Evolutionary conservation across 2,329 filamentous ascomycete species (phyloP).

Genomic region (Xylaria sp.): DNA sequence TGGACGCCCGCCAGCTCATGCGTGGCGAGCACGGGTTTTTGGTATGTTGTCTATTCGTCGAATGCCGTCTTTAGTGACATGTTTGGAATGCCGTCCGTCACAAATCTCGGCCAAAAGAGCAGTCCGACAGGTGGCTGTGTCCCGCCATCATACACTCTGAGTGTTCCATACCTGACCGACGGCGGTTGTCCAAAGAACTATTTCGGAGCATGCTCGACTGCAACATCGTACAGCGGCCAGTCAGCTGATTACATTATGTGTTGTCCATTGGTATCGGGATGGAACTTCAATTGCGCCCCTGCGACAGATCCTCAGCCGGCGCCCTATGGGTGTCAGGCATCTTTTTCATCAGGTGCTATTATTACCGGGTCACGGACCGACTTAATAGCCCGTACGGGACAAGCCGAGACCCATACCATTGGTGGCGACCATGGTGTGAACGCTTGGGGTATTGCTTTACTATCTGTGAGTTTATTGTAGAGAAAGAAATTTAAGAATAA

Average conservation of each 20-base stretch:
- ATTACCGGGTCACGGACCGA: conserved; percentile 24
- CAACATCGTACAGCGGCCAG: conserved; percentile 11
- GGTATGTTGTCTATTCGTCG: conserved; percentile 24
- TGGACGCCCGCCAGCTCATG: conserved; percentile 22
- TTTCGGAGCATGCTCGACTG: conserved; percentile 26
- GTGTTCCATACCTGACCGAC: conserved; percentile 22
- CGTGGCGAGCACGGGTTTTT: conserved; percentile 21
- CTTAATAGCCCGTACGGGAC: conserved; percentile 12
- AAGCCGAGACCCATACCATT: conserved; percentile 20
- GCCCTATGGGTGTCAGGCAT: conserved; percentile 27
- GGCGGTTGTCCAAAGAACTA: conserved; percentile 17
- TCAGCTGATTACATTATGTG: conserved; percentile 22
- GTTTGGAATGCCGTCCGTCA: conserved; percentile 30
- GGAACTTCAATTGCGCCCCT: conserved; percentile 25
- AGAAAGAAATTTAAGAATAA: too few species aligned
- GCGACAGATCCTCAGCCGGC: neutral
- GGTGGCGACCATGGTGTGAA: conserved; percentile 10
- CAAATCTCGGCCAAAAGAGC: conserved; percentile 12
- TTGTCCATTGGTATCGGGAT: conserved; percentile 7
- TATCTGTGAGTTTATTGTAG: conserved; percentile 6
- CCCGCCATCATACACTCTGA: conserved; percentile 23
- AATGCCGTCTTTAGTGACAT: conserved; percentile 17
- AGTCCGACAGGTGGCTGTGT: conserved; percentile 26
- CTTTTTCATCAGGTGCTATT: conserved; percentile 6
- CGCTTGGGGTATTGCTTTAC: conserved; percentile 31